Base-by-base conservation (phyloP, 441 rosid genomes). In the Populus trichocarpa region DNA sequence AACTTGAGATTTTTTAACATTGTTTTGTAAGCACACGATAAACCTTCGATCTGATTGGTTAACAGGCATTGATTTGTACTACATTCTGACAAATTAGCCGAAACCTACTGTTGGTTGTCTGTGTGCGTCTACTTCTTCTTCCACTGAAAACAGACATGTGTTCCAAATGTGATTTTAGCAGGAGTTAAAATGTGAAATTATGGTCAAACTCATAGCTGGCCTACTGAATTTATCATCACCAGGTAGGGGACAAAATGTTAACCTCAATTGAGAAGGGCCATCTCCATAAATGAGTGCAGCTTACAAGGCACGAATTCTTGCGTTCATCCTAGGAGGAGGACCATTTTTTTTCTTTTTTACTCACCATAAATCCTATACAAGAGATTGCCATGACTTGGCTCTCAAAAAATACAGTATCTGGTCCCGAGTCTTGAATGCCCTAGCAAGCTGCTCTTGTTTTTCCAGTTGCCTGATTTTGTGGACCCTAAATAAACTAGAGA, bases 401-500 rank as follows among this genome's bases (percentile, higher is more conserved):
- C 79, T 86, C 84, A 18, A 8, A 1, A 36, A 40, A 53, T 32
- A 69, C 70, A 77, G 33, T 36, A 1, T 0, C 22, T 30, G 33
- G 71, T 40, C 23, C 66, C 75, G n/a, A 2, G 42, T 38, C 12
- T 38, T 38, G 71, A 26, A 20, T 2, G 26, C 16, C 20, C 25
- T 20, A 20, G 46, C 20, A 9, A 35, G 36, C 16, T 23, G 1
- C 16, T 18, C 42, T 72, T 40, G 6, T 3, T 53, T 72, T 69
- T 69, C 32, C n/a, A 36, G 40, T 33, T 67, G 61, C 75, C 35
- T 67, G 86, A 84, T 85, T 76, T 78, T 75, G 84, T 84, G 85
- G 86, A 85, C 85, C 88, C 80, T 70, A 28, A 70, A 75, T 28
- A 67, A 25, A 70, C 13, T 22, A n/a, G 66, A 76, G 84, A 81